Evolutionary conservation across 306 rosid genomes (phyloP).

Genomic region (Datisca glomerata): DNA sequence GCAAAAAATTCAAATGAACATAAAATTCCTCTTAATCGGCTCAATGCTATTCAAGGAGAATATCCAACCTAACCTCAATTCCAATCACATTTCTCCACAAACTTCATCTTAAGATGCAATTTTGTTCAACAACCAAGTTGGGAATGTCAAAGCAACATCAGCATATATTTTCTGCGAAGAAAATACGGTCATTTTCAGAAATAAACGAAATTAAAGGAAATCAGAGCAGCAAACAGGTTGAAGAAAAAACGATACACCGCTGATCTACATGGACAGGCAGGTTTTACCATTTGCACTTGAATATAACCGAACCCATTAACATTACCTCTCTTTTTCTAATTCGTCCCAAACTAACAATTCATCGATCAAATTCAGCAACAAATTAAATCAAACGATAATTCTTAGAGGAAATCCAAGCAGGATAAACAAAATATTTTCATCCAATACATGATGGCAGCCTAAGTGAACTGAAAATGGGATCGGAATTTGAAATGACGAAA

Average conservation of each 20-base stretch:
- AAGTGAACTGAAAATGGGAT: background rate
- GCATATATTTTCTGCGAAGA: background rate
- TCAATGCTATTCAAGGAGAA: background rate
- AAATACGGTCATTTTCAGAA: background rate
- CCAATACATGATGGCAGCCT: background rate
- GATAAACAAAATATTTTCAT: background rate
- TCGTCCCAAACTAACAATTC: no score
- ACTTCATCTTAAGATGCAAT: background rate
- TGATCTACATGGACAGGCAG: no score
- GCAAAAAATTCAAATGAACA: no score
- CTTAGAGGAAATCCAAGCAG: background rate
- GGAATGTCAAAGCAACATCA: background rate
- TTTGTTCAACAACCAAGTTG: constrained; percentile 1
- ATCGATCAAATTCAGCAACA: no score
- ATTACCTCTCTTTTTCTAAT: no score
- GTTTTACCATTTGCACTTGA: no score
- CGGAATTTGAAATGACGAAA: background rate
- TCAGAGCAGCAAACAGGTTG: no score
- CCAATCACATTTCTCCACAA: background rate
- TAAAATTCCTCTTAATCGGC: background rate
- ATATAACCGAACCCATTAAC: no score
- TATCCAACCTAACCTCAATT: background rate
- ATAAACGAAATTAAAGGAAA: no score
- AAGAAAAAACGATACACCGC: no score
- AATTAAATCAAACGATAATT: no score